Conservation (phyloP, 1,284 basidiomycete genomes). For the Singerocomus rubriflavus region DNA sequence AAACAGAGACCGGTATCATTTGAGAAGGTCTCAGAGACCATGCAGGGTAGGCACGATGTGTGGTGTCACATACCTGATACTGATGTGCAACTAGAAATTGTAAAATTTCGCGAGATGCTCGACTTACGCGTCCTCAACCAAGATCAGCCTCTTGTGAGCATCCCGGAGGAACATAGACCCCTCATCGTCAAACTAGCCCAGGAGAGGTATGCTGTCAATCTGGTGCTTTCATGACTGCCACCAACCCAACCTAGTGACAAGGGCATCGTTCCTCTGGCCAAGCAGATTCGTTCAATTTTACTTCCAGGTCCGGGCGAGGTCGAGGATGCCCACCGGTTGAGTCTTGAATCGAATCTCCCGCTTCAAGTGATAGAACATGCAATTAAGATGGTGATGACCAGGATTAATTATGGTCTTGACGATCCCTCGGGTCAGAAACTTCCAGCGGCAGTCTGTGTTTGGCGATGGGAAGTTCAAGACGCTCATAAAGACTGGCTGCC, state of each 20-base stretch:
- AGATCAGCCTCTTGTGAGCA: conserved; percentile 45
- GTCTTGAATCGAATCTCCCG: conserved; percentile 40
- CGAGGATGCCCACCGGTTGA: conserved; percentile 36
- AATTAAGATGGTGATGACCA: conserved; percentile 56
- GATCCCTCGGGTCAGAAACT: conserved; percentile 44
- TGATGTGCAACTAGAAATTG: conserved; percentile 46
- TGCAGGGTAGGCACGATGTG: conserved; percentile 60
- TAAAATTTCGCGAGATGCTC: conserved; percentile 69
- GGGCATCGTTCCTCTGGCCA: conserved; percentile 54
- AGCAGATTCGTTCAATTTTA: conserved; percentile 62
- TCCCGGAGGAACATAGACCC: conserved; percentile 68
- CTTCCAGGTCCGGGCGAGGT: conserved; percentile 57
- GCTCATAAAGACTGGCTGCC: conserved; percentile 63
- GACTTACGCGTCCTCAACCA: conserved; percentile 46
- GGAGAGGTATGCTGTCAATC: conserved; percentile 57
- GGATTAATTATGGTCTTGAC: conserved; percentile 76
- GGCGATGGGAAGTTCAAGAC: conserved; percentile 84
- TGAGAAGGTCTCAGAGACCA: conserved; percentile 75
- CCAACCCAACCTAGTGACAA: conserved; percentile 56
- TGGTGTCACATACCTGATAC: not conserved
- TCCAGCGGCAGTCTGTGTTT: conserved; percentile 65
- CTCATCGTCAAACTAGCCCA: conserved; percentile 78
- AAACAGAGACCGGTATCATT: conserved; percentile 76
- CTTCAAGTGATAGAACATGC: conserved; percentile 54
- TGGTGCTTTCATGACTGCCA: not conserved